Base-by-base conservation (phyloP, 78 protist genomes). In the Capsaspora owczarzaki region DNA sequence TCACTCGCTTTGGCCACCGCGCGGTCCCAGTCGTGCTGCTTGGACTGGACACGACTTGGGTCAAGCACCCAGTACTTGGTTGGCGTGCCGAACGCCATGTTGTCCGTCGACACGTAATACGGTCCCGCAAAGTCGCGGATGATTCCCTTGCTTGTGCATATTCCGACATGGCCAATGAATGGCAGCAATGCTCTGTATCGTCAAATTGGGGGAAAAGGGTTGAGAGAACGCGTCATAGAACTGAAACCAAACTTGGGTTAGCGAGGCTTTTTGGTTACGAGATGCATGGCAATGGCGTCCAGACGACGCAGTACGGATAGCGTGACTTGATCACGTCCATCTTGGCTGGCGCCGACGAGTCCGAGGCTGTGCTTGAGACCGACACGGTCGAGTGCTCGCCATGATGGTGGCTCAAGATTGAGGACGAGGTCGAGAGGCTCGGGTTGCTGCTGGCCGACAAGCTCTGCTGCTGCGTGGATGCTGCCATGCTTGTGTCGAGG, bases 41-140 rank as follows among this genome's bases (percentile, higher is more conserved):
- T n/a, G 16, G 37, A 25, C 47, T 38, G 33, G 5, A 22, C 60
- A 2, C 20, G 70, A 23, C 1, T 2, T 43, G 61, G 69, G 41
- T 75, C 46, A 1, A 37, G 80, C 80, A 51, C 41, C 42, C 46
- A n/a, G 41, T 61, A 56, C 79, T 66, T 33, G 8, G 76, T 71
- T 2, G 84, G 81, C 29, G 56, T 8, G 10, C 86, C 90, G 51
- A 87, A 56, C 0, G 84, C 84, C 78, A 68, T 80, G 76, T 69
- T 35, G 49, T 80, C 84, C 25, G 14, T 78, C 74, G 68, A 42
- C 19, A 38, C 23, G 23, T 2, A 8, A 78, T 81, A 83, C 37
- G 86, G 78, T 22, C 90, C 90, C 2, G 90, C 86, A 74, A 87
- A 87, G 78, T 87, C 90, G 51, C 41, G 60, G 72, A 82, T 69